Base-by-base conservation (phyloP, 352 stramenopile genomes). In the Globisporangium nagaii region DNA sequence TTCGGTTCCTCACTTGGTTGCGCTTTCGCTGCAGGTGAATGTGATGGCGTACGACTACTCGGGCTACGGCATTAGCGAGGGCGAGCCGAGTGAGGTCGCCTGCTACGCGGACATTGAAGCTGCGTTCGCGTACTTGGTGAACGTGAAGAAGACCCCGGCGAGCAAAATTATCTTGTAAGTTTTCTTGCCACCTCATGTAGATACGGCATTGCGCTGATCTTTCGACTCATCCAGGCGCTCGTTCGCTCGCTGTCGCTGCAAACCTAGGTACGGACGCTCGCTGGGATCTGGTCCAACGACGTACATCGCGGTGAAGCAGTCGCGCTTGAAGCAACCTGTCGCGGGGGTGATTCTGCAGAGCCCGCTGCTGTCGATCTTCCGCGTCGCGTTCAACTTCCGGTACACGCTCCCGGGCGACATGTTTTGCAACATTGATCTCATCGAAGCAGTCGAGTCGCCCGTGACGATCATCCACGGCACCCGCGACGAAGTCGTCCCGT, bases 401-500 rank as follows among this genome's bases (percentile, higher is more conserved):
- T 99, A 97, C 73, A 99, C 95, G 27, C 89, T 98, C 50, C 76
- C 90, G 0, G 95, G 97, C 7, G 97, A 99, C 65, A 81, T 98
- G 63, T 99, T 99, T 64, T 97, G 95, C 60, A 99, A 99, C 68
- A 91, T 99, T 36, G 96, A 99, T 62, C 71, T 90, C 35, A 88
- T 97, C 32, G 68, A 89, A 40, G 66, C 94, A 52, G 72, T 98
- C 34, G 71, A 76, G 56, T 98, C 93, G 51, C 96, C 97, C 9
- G 84, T 99, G 24, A 98, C 98, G 47, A 98, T 99, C 66, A 96
- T 99, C 43, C 97, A 99, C 60, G 97, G 97, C 35, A 99, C 96
- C 36, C 84, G 97, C 54, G 97, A 99, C 72, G 96, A 99, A 79
- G 94, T 99, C 4, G 95, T 99, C 19, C 97, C 97, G 1, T 99